Evolutionary conservation across 2,329 filamentous ascomycete genomes (phyloP).

Genomic region (Byssochlamys sp.): DNA sequence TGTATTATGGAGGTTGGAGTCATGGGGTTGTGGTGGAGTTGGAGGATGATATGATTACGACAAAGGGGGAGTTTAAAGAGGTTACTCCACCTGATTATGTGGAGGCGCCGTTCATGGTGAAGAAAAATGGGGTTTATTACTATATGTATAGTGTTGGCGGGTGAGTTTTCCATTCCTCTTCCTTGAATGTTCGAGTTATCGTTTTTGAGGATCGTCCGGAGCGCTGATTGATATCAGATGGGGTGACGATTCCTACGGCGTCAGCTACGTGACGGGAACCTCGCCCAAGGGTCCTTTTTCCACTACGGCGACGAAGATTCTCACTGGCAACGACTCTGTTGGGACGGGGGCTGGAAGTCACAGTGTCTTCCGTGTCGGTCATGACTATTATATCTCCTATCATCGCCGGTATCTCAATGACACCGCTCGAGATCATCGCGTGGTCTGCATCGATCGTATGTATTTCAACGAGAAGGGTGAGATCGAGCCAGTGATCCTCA

Average conservation of each 20-base stretch:
- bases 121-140: constrained; percentile 35
- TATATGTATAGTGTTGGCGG: constrained; percentile 39
- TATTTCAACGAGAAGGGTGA: constrained; percentile 37
- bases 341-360: constrained; percentile 34
- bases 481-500: constrained; percentile 36
- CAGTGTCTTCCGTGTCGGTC: constrained; percentile 32
- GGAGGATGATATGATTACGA: constrained; percentile 36
- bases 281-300: constrained; percentile 37
- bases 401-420: constrained; percentile 40
- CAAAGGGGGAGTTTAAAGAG: constrained; percentile 37
- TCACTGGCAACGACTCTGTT: constrained; percentile 17
- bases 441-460: constrained; percentile 42
- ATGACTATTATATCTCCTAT: constrained; percentile 39
- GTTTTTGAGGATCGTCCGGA: no score
- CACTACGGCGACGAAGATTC: constrained; percentile 27
- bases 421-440: constrained; percentile 38
- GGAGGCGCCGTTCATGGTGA: constrained; percentile 38
- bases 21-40: constrained; percentile 37
- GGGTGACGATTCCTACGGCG: constrained; percentile 39
- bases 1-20: constrained; percentile 38
- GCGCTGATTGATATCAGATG: constrained; percentile 21
- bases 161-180: constrained; percentile 8
- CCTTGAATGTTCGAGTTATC: neutral
- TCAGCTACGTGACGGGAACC: constrained; percentile 35
- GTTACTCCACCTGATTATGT: constrained; percentile 41